Base-by-base conservation (phyloP, 495 filamentous ascomycete species). In the Aspergillus affinis region DNA sequence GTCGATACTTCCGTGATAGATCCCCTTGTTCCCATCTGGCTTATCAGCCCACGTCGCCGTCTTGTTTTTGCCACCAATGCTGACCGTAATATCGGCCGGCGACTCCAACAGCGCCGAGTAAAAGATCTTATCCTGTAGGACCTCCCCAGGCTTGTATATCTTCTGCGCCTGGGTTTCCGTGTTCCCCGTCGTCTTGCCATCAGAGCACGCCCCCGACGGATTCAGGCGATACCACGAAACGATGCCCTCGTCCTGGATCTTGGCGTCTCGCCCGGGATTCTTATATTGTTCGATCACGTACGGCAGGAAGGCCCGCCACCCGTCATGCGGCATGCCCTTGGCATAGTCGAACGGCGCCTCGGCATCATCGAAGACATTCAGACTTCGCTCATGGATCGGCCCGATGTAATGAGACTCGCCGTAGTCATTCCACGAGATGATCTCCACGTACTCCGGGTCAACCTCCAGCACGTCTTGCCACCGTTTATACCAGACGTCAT, bases 351-450 rank as follows among this genome's bases (percentile, higher is more conserved):
- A 77, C 3, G 82, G 81, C 0, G 79, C 82, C 19, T 69, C 59
- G 0, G 81, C 78, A 3, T 83, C 76, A 8, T 78, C 74, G 6
- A 75, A 71, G 0, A 74, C 50, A 6, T 73, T 65, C 26, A 81
- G 75, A 29, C 59, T 62, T 4, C 62, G 50, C 6, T 61, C 61
- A 41, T 78, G 69, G 8, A 85, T 74, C 0, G 82, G 83, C 30
- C 85, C 86, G 55, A 92, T 86, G 66, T 92, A 90, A 73, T 89
- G 88, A 2, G 85, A 87, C 70, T 92, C 89, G 32, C 88, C 88
- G 56, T 81, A 91, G 69, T 92, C 89, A 58, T 92, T 92, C 89
- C 89, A 90, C 63, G 75, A 73, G 18, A 78, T 69, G 51, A 84
- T 77, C 70, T 76, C 70, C 21, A 93, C 82, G 61, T 83, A 87